These are phyloP conservation scores for Crassisporium funariophilum DNA, from an alignment of 768 basidiomycete genomes.

Conservation along the genomic window DNA sequence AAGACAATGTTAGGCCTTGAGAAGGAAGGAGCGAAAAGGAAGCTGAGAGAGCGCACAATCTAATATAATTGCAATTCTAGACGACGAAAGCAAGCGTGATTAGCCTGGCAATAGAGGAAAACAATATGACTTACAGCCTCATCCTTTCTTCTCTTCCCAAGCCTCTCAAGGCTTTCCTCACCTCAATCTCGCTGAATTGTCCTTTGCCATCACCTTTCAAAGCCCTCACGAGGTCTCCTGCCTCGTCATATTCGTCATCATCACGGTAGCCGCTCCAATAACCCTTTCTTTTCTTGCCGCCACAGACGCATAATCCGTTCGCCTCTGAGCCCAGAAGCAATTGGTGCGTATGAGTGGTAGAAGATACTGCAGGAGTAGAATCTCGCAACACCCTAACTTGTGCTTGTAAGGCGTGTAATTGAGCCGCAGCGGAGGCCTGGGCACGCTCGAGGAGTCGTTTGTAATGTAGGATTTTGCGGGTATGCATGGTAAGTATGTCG, in stretches of 20 bases:
- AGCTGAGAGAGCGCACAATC: conserved; percentile 45
- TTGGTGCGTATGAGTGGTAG: conserved; percentile 21
- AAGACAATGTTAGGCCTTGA: conserved; percentile 3
- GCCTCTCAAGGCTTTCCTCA: conserved; percentile 62
- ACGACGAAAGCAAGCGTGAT: conserved; percentile 5
- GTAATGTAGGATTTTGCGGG: conserved; percentile 66
- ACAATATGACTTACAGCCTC: conserved; percentile 71
- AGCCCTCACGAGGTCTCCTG: conserved; percentile 42
- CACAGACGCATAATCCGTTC: conserved; percentile 50
- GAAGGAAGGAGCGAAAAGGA: conserved; percentile 5
- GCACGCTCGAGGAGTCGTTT: conserved; percentile 81
- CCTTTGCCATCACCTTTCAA: conserved; percentile 58
- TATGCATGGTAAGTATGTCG: conserved; percentile 43
- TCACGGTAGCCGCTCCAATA: conserved; percentile 76
- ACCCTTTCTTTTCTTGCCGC: conserved; percentile 59
- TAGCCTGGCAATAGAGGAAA: too few relatives aligned
- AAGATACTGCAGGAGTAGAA: conserved; percentile 26
- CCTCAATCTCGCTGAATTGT: conserved; percentile 71
- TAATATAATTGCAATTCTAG: conserved; percentile 61
- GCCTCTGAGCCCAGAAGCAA: conserved; percentile 23
- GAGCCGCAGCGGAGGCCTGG: conserved; percentile 77
- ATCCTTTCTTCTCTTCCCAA: conserved; percentile 69
- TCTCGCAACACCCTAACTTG: conserved; percentile 69
- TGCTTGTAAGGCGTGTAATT: conserved; percentile 84
- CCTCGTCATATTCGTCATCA: conserved; percentile 46